phyloP scores from a whole-genome alignment of 2,329 filamentous ascomycete genomes.

The Mycogone perniciosa region DNA sequence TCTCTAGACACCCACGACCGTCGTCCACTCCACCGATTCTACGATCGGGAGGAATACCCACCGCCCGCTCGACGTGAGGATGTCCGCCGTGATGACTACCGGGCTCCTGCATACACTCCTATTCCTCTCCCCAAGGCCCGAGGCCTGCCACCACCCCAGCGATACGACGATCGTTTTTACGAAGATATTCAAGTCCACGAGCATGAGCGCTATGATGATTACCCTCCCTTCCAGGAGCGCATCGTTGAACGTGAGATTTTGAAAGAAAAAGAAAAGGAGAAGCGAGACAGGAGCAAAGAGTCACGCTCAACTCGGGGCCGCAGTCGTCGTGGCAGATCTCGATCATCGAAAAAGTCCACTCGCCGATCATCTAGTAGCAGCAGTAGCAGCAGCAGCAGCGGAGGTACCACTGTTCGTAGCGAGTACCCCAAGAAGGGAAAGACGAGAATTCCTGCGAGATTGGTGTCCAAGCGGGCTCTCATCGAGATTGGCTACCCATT shows the following conservation, averaged over 20 bases:
- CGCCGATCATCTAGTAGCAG: slow-evolving; percentile 43
- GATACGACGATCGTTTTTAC: slow-evolving; percentile 50
- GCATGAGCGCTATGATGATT: slow-evolving; percentile 62
- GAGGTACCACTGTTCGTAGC: slow-evolving; percentile 47
- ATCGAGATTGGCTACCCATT: slow-evolving; percentile 82
- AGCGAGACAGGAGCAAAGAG: slow-evolving; percentile 34
- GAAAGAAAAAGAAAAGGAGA: slow-evolving; percentile 23
- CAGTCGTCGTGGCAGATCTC: slow-evolving; percentile 36
- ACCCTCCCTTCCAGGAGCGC: slow-evolving; percentile 50
- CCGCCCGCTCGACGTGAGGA: slow-evolving; percentile 48
- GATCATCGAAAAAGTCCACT: slow-evolving; percentile 29
- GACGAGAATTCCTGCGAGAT: slow-evolving; percentile 74
- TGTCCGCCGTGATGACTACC: slow-evolving; percentile 41
- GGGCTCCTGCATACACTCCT: slow-evolving; percentile 47
- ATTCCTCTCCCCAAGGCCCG: slow-evolving; percentile 63
- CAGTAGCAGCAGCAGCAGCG: slow-evolving; percentile 35
- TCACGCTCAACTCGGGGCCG: slow-evolving; percentile 36
- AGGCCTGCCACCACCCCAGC: slow-evolving; percentile 52
- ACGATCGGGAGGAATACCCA: slow-evolving; percentile 55
- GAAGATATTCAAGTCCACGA: slow-evolving; percentile 65
- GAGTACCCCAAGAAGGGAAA: slow-evolving; percentile 79
- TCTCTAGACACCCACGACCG: slow-evolving; percentile 89
- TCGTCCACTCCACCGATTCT: slow-evolving; percentile 47
- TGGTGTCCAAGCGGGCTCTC: slow-evolving; percentile 75
- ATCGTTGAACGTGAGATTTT: slow-evolving; percentile 57